A percentile compares a stretch with the other conserved stretches of the same genome.
These are phyloP conservation scores for Euphorbia peplus DNA, from an alignment of 345 rosid species.

Conservation along the genomic window DNA sequence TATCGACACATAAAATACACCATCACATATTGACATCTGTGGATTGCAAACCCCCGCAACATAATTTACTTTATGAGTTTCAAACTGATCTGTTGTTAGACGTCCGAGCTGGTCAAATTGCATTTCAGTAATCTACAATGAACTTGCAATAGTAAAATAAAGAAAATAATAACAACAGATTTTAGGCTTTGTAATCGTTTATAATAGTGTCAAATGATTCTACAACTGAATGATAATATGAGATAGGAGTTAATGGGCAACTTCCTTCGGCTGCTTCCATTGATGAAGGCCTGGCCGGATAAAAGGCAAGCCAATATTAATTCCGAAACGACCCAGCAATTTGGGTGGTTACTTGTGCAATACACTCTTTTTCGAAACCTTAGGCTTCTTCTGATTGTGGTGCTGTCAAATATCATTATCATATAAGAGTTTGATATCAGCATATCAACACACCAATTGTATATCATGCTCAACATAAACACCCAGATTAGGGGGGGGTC, in stretches of 20 bases:
- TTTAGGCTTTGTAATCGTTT: neutral
- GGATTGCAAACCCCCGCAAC: too few relatives aligned
- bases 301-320: neutral
- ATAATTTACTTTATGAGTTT: too few relatives aligned
- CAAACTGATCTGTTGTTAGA: neutral
- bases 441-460: neutral
- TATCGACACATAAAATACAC: too few relatives aligned
- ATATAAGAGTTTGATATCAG: neutral
- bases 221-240: neutral
- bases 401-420: slow-evolving; percentile 40
- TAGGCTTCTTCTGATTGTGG: slow-evolving; percentile 66
- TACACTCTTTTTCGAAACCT: slow-evolving; percentile 63
- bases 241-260: neutral
- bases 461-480: neutral
- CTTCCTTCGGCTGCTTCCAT: neutral
- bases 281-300: neutral
- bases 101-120: neutral
- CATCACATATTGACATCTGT: too few relatives aligned
- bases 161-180: neutral
- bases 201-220: neutral
- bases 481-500: too few relatives aligned
- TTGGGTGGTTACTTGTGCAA: slow-evolving; percentile 52
- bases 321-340: too few relatives aligned
- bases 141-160: neutral
- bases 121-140: neutral